Percentiles rank a stretch among this genome's conserved stretches.
These are phyloP conservation scores for Atalantia buxifolia DNA, from an alignment of 345 rosid genomes.

Conservation along the genomic window DNA sequence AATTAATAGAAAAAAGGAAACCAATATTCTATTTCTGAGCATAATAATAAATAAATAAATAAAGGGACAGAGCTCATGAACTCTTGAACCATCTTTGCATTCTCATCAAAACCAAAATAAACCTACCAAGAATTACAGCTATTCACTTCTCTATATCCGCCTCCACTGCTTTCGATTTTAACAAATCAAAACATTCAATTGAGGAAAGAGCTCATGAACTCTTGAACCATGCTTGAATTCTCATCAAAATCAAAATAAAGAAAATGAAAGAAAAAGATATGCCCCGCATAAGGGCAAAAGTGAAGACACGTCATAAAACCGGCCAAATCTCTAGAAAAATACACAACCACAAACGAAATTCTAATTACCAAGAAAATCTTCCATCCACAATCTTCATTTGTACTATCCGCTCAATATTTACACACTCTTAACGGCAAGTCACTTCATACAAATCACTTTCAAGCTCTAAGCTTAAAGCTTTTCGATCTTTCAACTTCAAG, in stretches of 20 bases:
- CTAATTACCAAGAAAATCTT: constrained; percentile 30
- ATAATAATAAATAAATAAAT: too few relatives aligned
- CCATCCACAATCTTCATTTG: constrained; percentile 24
- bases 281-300: background rate
- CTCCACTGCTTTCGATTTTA: background rate
- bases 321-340: constrained; percentile 14
- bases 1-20: background rate
- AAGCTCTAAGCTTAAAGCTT: constrained; percentile 22
- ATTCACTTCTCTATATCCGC: too few relatives aligned
- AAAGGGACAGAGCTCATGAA: background rate
- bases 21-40: too few relatives aligned
- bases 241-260: background rate
- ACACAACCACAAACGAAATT: constrained; percentile 5
- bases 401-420: background rate
- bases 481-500: constrained; percentile 13
- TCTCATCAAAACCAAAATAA: background rate
- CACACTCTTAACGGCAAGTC: background rate
- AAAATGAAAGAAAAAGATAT: background rate
- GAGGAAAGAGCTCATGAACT: background rate
- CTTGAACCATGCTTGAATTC: background rate
- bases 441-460: constrained; percentile 16
- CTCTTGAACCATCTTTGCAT: background rate
- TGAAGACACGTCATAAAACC: constrained; percentile 11
- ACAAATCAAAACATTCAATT: background rate
- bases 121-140: background rate